Percentiles rank a stretch among this genome's conserved stretches.
Conservation (phyloP, 2,329 filamentous ascomycete species). For the Annulohypoxylon truncatum region DNA sequence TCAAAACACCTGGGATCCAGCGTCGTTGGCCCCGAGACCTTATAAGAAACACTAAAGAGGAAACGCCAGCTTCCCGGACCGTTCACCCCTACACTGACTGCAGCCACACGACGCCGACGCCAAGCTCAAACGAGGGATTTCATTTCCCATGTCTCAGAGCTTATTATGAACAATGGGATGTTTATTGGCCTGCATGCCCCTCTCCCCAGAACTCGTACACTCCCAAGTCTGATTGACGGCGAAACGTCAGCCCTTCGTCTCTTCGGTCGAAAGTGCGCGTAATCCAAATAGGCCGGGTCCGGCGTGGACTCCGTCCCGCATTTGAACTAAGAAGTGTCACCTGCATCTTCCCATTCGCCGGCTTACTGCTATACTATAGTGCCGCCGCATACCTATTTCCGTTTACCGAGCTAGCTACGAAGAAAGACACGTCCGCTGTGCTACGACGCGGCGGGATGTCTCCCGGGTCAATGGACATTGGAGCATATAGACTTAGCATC, state of each 20-base stretch:
- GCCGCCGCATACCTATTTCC: conserved; percentile 19
- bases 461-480: conserved; percentile 10
- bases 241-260: conserved; percentile 17
- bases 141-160: not conserved
- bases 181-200: not conserved
- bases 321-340: conserved; percentile 21
- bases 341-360: conserved; percentile 20
- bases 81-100: not conserved
- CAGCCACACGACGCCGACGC: not conserved
- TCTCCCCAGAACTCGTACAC: not conserved
- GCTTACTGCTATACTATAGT: not conserved
- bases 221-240: conserved; percentile 26
- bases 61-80: not conserved
- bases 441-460: conserved; percentile 23
- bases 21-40: conserved; percentile 15
- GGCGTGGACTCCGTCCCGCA: conserved; percentile 17
- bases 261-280: conserved; percentile 26
- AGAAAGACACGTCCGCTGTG: conserved; percentile 10
- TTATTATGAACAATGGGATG: not conserved
- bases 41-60: conserved; percentile 1
- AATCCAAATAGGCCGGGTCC: conserved; percentile 20
- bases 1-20: conserved; percentile 9
- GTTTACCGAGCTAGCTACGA: not conserved
- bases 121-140: not conserved
- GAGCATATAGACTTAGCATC: not conserved